Evolutionary conservation across 345 rosid genomes (phyloP), one percentile per base, ranked within the genome.

Genomic region (Brassica carinata): DNA sequence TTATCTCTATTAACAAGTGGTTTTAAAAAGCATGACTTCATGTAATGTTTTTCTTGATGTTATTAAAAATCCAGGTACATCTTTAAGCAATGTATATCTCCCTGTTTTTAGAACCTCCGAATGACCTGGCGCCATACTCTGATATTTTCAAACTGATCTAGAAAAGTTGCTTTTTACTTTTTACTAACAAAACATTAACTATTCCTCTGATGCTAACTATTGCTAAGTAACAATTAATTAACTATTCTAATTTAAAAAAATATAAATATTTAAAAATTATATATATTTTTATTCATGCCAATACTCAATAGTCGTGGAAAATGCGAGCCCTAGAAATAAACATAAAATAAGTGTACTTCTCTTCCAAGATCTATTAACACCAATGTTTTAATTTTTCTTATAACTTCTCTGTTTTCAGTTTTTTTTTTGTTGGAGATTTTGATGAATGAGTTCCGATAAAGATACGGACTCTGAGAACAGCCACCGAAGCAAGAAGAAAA

Each of bases 71-170:
- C 43, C 43, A 1, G 2, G 43, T 36, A 36, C 43, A 53, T 2
- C 8, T 8, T 4, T 29, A 62, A 64, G 9, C 27, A 57, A 11
- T 8, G 10, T 1, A 57, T 72, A 57, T 78, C 5, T 66, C 59
- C 62, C 2, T 72, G 67, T 40, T 73, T 58, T 30, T 29, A 78
- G 29, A 73, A 72, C 27, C 23, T 72, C 94, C 96, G 93, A 87
- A 85, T 82, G 75, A 72, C 38, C 77, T 87, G 97, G 87, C 98
- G 87, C 92, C 91, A 86, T 82, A 72, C 40, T 86, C 94, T 89
- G 83, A 82, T 86, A 31, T 79, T 84, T 59, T 75, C 71, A 80
- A 85, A 89, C 90, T 38, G 70, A 81, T 73, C 79, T 83, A 63
- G 27, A 43, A 43, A 43, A 7, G 2, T 38, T 38, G 43, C 1